phyloP scores from a whole-genome alignment of 805 yeast species.

The Saturnispora gosingensis region DNA sequence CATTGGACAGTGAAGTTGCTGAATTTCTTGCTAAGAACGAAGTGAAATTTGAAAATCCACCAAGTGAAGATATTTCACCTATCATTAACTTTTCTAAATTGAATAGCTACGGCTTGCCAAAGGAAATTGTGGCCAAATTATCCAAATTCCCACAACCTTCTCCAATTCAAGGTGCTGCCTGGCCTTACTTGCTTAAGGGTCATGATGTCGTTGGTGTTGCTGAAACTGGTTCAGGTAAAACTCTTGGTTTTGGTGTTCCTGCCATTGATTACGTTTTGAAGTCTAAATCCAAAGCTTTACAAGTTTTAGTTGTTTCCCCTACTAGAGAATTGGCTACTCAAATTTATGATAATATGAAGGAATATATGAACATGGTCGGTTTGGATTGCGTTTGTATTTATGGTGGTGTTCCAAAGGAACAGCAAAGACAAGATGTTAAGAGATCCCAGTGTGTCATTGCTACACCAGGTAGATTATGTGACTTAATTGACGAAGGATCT shows the following conservation, averaged over 20 bases:
- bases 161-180: slow-evolving; percentile 74
- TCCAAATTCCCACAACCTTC: slow-evolving; percentile 81
- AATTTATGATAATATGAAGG: slow-evolving; percentile 72
- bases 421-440: slow-evolving; percentile 64
- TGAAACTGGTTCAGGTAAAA: slow-evolving; percentile 95
- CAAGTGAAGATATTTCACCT: slow-evolving; percentile 49
- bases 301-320: slow-evolving; percentile 84
- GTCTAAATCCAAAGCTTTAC: slow-evolving; percentile 40
- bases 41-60: slow-evolving; percentile 69
- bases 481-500: slow-evolving; percentile 81
- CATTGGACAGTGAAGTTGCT: slow-evolving; percentile 47
- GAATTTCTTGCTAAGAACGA: slow-evolving; percentile 61
- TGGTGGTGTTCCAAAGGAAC: slow-evolving; percentile 96
- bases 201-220: slow-evolving; percentile 91
- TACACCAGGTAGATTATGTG: slow-evolving; percentile 96
- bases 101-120: slow-evolving; percentile 33
- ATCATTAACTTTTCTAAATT: slow-evolving; percentile 58
- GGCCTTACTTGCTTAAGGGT: slow-evolving; percentile 67
- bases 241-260: slow-evolving; percentile 94
- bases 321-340: slow-evolving; percentile 97
- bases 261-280: slow-evolving; percentile 67
- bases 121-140: slow-evolving; percentile 50
- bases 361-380: slow-evolving; percentile 50
- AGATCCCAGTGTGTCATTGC: slow-evolving; percentile 80
- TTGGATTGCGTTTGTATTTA: slow-evolving; percentile 76